Conservation (phyloP, 805 yeast species). For the Grigorovia humatica region DNA sequence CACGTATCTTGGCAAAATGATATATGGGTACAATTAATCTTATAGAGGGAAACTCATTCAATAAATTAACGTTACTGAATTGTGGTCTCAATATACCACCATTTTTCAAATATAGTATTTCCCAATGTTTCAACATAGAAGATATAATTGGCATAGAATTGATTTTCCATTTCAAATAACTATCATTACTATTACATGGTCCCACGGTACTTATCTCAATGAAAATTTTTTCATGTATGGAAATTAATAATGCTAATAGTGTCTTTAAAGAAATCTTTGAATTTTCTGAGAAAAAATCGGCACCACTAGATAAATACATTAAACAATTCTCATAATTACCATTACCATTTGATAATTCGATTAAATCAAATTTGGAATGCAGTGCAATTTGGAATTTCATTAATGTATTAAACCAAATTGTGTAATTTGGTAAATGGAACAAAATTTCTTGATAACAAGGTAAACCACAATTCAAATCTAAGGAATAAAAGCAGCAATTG, state of each 20-base stretch:
- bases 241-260: slow-evolving; percentile 46
- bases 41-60: slow-evolving; percentile 44
- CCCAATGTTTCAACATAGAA: slow-evolving; percentile 56
- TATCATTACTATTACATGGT: slow-evolving; percentile 20
- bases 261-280: slow-evolving; percentile 31
- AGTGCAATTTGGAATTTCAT: slow-evolving; percentile 30
- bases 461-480: slow-evolving; percentile 53
- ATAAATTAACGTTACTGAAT: slow-evolving; percentile 29
- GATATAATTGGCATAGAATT: slow-evolving; percentile 50
- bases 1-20: slow-evolving; percentile 56
- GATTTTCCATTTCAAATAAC: slow-evolving; percentile 48
- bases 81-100: slow-evolving; percentile 53
- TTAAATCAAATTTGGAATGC: slow-evolving; percentile 44
- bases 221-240: slow-evolving; percentile 57
- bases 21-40: slow-evolving; percentile 58
- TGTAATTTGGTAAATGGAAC: slow-evolving; percentile 44
- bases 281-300: slow-evolving; percentile 27
- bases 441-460: slow-evolving; percentile 51
- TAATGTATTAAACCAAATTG: slow-evolving; percentile 42
- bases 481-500: slow-evolving; percentile 35
- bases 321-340: slow-evolving; percentile 38
- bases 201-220: slow-evolving; percentile 30
- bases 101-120: slow-evolving; percentile 45
- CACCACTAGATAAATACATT: slow-evolving; percentile 35
- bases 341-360: slow-evolving; percentile 45